Evolutionary conservation across 2,329 filamentous ascomycete species (phyloP).

Genomic region (Trichoderma cornu-damae): DNA sequence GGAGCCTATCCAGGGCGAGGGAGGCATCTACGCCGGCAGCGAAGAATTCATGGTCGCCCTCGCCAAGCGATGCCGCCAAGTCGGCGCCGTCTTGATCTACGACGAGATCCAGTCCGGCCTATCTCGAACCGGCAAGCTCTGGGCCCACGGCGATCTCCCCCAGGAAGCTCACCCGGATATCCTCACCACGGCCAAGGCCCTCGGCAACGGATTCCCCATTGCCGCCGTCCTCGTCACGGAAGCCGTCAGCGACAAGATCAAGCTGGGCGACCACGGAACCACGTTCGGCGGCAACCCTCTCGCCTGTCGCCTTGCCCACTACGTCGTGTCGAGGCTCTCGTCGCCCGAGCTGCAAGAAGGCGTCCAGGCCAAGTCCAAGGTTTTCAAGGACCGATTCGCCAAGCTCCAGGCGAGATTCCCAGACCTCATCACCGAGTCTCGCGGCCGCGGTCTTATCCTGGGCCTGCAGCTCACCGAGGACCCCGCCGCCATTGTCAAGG

Average conservation of each 20-base stretch:
- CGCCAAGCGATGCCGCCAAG: conserved; percentile 76
- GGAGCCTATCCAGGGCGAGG: conserved; percentile 96
- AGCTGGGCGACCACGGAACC: conserved; percentile 78
- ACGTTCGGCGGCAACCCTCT: conserved; percentile 93
- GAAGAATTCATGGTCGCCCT: conserved; percentile 79
- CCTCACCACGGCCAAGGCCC: conserved; percentile 88
- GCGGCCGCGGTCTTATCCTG: conserved; percentile 79
- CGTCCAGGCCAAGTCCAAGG: conserved; percentile 60
- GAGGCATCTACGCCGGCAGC: conserved; percentile 78
- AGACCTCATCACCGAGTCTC: conserved; percentile 67
- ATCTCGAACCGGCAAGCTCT: conserved; percentile 78
- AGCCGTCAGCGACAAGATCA: conserved; percentile 39
- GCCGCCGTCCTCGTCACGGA: conserved; percentile 57
- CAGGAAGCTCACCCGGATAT: conserved; percentile 86
- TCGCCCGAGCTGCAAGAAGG: conserved; percentile 63
- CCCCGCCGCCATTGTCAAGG: conserved; percentile 69
- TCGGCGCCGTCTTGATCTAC: conserved; percentile 84
- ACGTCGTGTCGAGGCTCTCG: conserved; percentile 74
- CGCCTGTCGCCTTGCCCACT: conserved; percentile 75
- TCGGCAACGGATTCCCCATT: conserved; percentile 95
- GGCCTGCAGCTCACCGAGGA: conserved; percentile 77
- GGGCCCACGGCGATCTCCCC: conserved; percentile 76
- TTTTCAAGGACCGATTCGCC: conserved; percentile 47
- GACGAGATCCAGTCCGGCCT: conserved; percentile 98
- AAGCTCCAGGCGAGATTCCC: conserved; percentile 52